These are phyloP conservation scores for Fusarium brevicatenulatum DNA, from an alignment of 2,329 filamentous ascomycete genomes.

Conservation along the genomic window DNA sequence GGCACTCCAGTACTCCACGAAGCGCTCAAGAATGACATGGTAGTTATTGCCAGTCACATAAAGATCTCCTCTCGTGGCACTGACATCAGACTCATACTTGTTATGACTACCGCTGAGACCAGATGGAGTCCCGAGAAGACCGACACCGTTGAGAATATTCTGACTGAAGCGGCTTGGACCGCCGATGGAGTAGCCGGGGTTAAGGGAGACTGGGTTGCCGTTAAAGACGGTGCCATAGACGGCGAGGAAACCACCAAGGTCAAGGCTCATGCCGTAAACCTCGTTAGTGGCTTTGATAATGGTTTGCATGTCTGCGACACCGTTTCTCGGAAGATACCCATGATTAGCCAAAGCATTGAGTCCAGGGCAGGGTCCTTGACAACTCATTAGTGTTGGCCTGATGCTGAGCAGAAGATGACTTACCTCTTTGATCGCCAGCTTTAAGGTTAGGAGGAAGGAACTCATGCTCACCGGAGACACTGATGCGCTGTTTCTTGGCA, in stretches of 20 bases:
- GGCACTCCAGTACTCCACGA: slow-evolving; percentile 42
- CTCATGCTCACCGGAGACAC: background rate
- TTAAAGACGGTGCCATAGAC: slow-evolving; percentile 59
- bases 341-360: slow-evolving; percentile 12
- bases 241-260: slow-evolving; percentile 54
- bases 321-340: slow-evolving; percentile 1
- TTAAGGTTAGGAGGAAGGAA: slow-evolving; percentile 1
- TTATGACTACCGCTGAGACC: slow-evolving; percentile 62
- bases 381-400: background rate
- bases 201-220: slow-evolving; percentile 61
- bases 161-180: slow-evolving; percentile 51
- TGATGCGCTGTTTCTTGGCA: slow-evolving; percentile 5
- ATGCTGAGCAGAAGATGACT: background rate
- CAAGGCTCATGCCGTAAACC: slow-evolving; percentile 60
- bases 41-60: slow-evolving; percentile 61
- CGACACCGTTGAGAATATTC: slow-evolving; percentile 54
- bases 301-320: slow-evolving; percentile 3
- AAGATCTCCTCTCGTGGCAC: slow-evolving; percentile 60
- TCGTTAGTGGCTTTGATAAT: slow-evolving; percentile 13
- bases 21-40: slow-evolving; percentile 60
- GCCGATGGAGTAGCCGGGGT: slow-evolving; percentile 63
- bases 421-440: slow-evolving; percentile 2
- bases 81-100: slow-evolving; percentile 64
- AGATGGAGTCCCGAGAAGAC: slow-evolving; percentile 11
- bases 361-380: background rate